Evolutionary conservation across 2,329 filamentous ascomycete species (phyloP), one percentile per base, ranked within the genome.

Genomic region (Pseudogymnoascus sp.): DNA sequence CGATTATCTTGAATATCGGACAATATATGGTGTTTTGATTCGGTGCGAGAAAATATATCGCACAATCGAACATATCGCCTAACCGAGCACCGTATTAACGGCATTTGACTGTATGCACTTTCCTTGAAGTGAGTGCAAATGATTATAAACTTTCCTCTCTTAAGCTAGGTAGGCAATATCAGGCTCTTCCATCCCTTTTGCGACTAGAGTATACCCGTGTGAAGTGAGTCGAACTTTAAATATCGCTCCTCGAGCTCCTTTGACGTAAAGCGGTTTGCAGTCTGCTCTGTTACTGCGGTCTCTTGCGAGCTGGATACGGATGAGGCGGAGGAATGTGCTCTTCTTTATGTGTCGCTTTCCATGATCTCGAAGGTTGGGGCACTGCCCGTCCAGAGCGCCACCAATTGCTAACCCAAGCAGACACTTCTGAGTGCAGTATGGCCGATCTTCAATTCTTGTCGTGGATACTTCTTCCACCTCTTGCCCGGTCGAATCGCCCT

Each of bases 401-500:
- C 69, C 64, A 21, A 60, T 65, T 17, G 65, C 65, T 17, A 75
- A 50, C 19, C 71, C 68, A 13, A 65, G 61, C 8, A 75, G 70
- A 59, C 69, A 75, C 38, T 70, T 40, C 2, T 71, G 65, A 2
- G 69, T 74, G 61, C 67, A 75, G 61, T 67, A 75, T 17, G 67
- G 70, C 61, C 66, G 67, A 28, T 72, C 65, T 68, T 31, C 62
- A 61, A 72, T 70, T 28, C 59, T 67, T 62, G 40, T 36, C 53
- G 36, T 50, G n/a, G 40, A 28, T 62, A 26, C 28, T 33, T 36
- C 36, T 21, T 31, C 19, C 36, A 31, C 19, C 13, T 62, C 23
- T 23, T 50, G n/a, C 19, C 17, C 40, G 36, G n/a, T 28, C 7
- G 35, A 21, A 4, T 31, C 35, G 21, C 61, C 31, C 35, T 62